Percentiles rank a stretch among this genome's conserved stretches.
These are phyloP conservation scores for Pythium pyrilobum DNA, from an alignment of 352 stramenopile species.

Conservation along the genomic window DNA sequence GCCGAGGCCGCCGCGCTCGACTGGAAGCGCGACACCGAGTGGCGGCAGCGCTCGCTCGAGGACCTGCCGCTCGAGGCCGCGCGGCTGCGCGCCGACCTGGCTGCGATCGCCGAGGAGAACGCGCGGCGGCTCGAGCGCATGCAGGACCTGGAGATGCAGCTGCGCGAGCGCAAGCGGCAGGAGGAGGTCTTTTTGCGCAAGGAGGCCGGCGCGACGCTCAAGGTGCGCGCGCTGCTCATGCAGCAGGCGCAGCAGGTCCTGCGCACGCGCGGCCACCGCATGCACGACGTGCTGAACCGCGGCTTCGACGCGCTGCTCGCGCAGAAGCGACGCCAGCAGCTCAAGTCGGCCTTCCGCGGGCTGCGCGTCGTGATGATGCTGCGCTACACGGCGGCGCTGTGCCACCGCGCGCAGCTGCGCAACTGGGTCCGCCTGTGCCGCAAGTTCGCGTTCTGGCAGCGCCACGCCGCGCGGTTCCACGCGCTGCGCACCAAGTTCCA, in stretches of 20 bases:
- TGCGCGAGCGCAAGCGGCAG: slow-evolving; percentile 16
- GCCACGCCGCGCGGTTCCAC: slow-evolving; percentile 23
- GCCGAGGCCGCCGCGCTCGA: slow-evolving; percentile 15
- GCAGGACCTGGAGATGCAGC: slow-evolving; percentile 16
- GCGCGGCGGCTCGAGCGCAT: slow-evolving; percentile 16
- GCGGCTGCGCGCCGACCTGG: slow-evolving; percentile 9
- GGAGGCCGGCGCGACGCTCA: slow-evolving; percentile 22
- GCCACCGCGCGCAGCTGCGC: slow-evolving; percentile 24
- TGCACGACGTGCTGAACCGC: slow-evolving; percentile 31
- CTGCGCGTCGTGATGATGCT: slow-evolving; percentile 21
- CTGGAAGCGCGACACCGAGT: slow-evolving; percentile 27
- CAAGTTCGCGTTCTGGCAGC: slow-evolving; percentile 22
- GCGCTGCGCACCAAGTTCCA: slow-evolving; percentile 23
- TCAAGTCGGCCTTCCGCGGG: slow-evolving; percentile 22
- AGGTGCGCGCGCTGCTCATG: slow-evolving; percentile 19
- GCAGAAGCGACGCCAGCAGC: slow-evolving; percentile 10
- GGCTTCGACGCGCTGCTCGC: slow-evolving; percentile 22
- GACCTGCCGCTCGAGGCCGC: slow-evolving; percentile 14
- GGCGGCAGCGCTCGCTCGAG: slow-evolving; percentile 18
- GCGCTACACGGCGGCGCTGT: slow-evolving; percentile 20
- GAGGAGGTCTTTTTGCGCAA: slow-evolving; percentile 28
- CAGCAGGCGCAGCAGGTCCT: slow-evolving; percentile 25
- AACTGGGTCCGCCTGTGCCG: slow-evolving; percentile 27
- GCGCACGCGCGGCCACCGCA: slow-evolving; percentile 21
- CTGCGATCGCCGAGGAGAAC: slow-evolving; percentile 8